A percentile compares a stretch with the other conserved stretches of the same genome.
Evolutionary conservation across 2,329 filamentous ascomycete genomes (phyloP).

Genomic region (Domatiomyces catenatus): DNA sequence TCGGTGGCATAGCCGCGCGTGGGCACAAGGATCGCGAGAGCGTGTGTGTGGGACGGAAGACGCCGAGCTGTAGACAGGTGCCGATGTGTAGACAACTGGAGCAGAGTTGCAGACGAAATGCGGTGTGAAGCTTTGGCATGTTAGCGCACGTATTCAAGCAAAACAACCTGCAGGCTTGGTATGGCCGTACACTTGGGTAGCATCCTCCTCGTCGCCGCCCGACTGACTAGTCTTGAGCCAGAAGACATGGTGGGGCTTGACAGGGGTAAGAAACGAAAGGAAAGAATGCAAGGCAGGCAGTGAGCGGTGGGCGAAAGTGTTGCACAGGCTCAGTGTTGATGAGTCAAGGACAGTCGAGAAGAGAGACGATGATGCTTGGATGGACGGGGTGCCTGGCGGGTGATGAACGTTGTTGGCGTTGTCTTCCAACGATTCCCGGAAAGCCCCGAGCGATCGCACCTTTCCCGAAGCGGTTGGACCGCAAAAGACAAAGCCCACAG

Average conservation of each 20-base stretch:
- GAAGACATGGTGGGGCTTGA: conserved; percentile 11
- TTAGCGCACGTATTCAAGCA: neutral
- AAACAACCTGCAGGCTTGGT: neutral
- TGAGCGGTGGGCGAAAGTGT: neutral
- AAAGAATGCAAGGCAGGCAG: neutral
- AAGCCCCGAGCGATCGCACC: neutral
- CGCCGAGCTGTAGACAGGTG: neutral
- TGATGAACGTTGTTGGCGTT: conserved; percentile 14
- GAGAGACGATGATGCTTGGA: neutral
- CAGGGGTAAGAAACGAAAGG: neutral
- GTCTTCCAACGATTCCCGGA: conserved; percentile 9
- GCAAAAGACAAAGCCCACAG: too few species aligned
- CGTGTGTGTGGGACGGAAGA: conserved; percentile 14
- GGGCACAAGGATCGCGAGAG: conserved; percentile 43
- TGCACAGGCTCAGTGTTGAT: neutral
- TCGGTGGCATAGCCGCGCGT: conserved; percentile 42
- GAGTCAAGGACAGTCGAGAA: conserved; percentile 1
- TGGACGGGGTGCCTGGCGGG: conserved; percentile 1
- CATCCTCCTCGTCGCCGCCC: conserved; percentile 13
- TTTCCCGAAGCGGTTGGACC: neutral
- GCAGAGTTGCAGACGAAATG: neutral
- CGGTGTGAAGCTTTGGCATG: neutral
- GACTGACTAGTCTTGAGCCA: conserved; percentile 16
- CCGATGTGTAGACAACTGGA: neutral
- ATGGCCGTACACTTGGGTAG: conserved; percentile 9